These are phyloP conservation scores for Adiantum capillusveneris DNA, from an alignment of 75 land plant genomes.

Conservation along the genomic window DNA sequence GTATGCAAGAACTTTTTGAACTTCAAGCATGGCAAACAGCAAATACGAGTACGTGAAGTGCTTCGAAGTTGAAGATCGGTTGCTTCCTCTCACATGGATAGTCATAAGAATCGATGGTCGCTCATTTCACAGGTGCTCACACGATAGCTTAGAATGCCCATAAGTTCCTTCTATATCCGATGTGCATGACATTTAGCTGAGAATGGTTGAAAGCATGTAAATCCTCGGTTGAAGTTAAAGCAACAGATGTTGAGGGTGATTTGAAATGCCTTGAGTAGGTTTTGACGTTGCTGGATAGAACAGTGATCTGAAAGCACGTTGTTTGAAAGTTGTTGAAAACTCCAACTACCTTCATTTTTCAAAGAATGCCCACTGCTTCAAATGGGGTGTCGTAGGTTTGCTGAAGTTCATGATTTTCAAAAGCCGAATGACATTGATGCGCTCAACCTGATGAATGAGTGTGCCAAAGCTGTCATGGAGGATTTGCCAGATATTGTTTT, in stretches of 20 bases:
- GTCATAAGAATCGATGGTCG: slow-evolving; percentile 70
- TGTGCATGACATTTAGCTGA: too few relatives aligned
- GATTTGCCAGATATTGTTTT: slow-evolving; percentile 70
- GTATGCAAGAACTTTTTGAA: too few relatives aligned
- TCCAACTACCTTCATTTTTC: too few relatives aligned
- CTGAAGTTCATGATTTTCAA: slow-evolving; percentile 66
- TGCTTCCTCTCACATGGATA: slow-evolving; percentile 50
- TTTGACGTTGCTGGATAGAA: too few relatives aligned
- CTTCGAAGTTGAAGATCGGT: slow-evolving; percentile 52
- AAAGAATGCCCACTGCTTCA: too few relatives aligned
- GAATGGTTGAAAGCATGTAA: too few relatives aligned
- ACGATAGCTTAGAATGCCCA: too few relatives aligned
- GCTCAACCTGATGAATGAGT: slow-evolving; percentile 68
- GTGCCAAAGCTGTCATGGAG: slow-evolving; percentile 53
- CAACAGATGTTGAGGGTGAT: too few relatives aligned
- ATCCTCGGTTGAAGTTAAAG: too few relatives aligned
- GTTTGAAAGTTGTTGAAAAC: background rate
- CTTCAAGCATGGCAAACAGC: slow-evolving; percentile 99
- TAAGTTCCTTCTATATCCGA: too few relatives aligned
- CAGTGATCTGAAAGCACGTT: too few relatives aligned
- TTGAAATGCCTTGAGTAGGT: too few relatives aligned
- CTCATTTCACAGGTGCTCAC: slow-evolving; percentile 50
- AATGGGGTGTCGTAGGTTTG: slow-evolving; percentile 36
- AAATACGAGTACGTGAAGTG: slow-evolving; percentile 81
- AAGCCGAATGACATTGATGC: slow-evolving; percentile 81